These are phyloP conservation scores for Tylopilus sp. DNA, from an alignment of 1,284 basidiomycete genomes.

Conservation along the genomic window DNA sequence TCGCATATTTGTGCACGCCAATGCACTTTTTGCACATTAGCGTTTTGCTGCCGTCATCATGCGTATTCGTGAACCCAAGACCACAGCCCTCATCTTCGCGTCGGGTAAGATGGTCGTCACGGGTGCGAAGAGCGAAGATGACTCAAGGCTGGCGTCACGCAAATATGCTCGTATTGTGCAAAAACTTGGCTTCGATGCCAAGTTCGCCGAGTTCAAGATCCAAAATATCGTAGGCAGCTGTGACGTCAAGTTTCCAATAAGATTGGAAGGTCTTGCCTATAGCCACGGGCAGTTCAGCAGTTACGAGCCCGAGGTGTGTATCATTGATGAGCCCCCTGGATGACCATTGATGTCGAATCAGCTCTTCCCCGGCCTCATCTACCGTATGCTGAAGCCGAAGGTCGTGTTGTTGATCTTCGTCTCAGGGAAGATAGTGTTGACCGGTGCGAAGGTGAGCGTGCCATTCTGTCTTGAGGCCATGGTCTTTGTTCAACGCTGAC, in stretches of 20 bases:
- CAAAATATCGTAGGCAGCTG: slow-evolving; percentile 99
- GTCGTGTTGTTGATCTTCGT: slow-evolving; percentile 99
- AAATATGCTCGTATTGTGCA: slow-evolving; percentile 99
- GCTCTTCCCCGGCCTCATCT: slow-evolving; percentile 99
- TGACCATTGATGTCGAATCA: slow-evolving; percentile 45
- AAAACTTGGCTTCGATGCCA: slow-evolving; percentile 99
- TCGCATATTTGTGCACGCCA: slow-evolving; percentile 65
- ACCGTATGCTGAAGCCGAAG: slow-evolving; percentile 99
- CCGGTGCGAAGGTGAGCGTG: slow-evolving; percentile 93
- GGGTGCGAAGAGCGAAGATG: slow-evolving; percentile 99
- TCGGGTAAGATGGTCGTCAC: slow-evolving; percentile 99
- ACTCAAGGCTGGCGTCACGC: slow-evolving; percentile 95
- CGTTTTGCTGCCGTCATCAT: slow-evolving; percentile 99
- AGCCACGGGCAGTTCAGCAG: slow-evolving; percentile 98
- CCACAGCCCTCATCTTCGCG: slow-evolving; percentile 98
- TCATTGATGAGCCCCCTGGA: neutral
- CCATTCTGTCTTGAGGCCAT: slow-evolving; percentile 1
- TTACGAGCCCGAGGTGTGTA: slow-evolving; percentile 95
- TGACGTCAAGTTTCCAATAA: slow-evolving; percentile 99
- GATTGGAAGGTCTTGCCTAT: slow-evolving; percentile 97
- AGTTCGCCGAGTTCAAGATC: slow-evolving; percentile 99
- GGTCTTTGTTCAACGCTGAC: slow-evolving; percentile 39
- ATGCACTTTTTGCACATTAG: slow-evolving; percentile 74
- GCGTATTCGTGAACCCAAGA: slow-evolving; percentile 99
- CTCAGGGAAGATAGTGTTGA: slow-evolving; percentile 98